Evolutionary conservation across 2,329 filamentous ascomycete genomes (phyloP).

Genomic region (Neonectria hederae): DNA sequence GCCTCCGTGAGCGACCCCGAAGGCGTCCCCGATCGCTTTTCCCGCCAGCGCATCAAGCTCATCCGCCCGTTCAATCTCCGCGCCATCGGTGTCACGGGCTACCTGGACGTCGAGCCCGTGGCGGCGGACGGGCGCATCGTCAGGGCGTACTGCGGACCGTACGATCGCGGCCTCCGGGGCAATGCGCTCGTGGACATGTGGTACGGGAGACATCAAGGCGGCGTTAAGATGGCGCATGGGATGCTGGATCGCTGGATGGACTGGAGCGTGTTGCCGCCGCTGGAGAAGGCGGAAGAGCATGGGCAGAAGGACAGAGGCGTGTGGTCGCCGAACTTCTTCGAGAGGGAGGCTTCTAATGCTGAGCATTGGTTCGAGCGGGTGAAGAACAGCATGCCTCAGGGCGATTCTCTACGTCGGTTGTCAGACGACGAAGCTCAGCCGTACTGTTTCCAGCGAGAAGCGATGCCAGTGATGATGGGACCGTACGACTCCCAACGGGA

Average conservation of each 20-base stretch:
- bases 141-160: constrained; percentile 49
- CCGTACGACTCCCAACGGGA: constrained; percentile 45
- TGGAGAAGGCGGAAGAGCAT: constrained; percentile 39
- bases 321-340: constrained; percentile 51
- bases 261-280: constrained; percentile 53
- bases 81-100: constrained; percentile 36
- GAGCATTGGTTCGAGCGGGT: constrained; percentile 43
- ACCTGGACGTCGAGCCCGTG: constrained; percentile 48
- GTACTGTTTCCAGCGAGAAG: constrained; percentile 42
- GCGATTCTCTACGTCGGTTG: constrained; percentile 29
- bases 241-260: constrained; percentile 54
- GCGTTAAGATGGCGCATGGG: constrained; percentile 48
- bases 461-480: constrained; percentile 49
- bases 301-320: constrained; percentile 47
- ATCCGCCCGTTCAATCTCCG: constrained; percentile 37
- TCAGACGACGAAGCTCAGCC: constrained; percentile 40
- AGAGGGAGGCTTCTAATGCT: constrained; percentile 47
- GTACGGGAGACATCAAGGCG: constrained; percentile 53
- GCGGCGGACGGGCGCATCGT: constrained; percentile 45
- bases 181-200: constrained; percentile 50
- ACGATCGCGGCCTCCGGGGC: constrained; percentile 47
- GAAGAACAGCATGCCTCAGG: constrained; percentile 25
- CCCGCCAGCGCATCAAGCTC: constrained; percentile 40
- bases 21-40: constrained; percentile 44
- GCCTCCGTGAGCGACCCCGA: constrained; percentile 37